Evolutionary conservation across 1,139 yeast species (phyloP), one percentile per base, ranked within the genome.

Genomic region (Taiozyma onychis): DNA sequence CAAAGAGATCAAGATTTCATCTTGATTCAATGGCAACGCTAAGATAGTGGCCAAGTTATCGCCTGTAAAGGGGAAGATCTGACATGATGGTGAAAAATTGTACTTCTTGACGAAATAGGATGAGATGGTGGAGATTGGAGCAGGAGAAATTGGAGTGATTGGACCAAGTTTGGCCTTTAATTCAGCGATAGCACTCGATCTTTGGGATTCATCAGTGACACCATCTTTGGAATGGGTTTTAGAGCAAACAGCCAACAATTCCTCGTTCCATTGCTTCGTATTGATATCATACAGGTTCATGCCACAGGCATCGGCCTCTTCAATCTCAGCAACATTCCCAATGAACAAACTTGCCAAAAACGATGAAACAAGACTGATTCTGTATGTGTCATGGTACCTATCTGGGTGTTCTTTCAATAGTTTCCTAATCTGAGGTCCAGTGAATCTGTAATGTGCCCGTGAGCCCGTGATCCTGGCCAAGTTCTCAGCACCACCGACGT

Each of bases 1-100:
- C 63, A 90, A 74, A 1, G 96, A 87, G 5, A 90, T 76, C 59
- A 90, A 74, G 42, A 87, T 80, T 65, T 90, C 97, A 63, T 86
- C 85, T 27, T 85, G 80, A 42, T 76, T 74, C 56, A 90, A 73
- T 1, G 97, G 96, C 46, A 90, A 71, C 0, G 97, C 83, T 59
- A 91, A 75, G 45, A 90, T 85, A 0, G 97, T 90, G 1, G 96
- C 96, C 51, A 91, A 76, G 64, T 90, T 90, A 66, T 90, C 97
- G 30, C 97, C 97, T 0, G 97, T 90, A 60, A 89, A 86, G 8
- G 87, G 73, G 59, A 78, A 83, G 16, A 88, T 73, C 43, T 71
- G 69, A 60, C 96, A 83, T 16, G 74, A 65, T 3, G 69, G 52
- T 35, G 66, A 64, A 54, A 88, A 79, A 0, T 90, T 91, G 64